Conservation (phyloP, 2,329 filamentous ascomycete species). For the Cladophialophora immunda region DNA sequence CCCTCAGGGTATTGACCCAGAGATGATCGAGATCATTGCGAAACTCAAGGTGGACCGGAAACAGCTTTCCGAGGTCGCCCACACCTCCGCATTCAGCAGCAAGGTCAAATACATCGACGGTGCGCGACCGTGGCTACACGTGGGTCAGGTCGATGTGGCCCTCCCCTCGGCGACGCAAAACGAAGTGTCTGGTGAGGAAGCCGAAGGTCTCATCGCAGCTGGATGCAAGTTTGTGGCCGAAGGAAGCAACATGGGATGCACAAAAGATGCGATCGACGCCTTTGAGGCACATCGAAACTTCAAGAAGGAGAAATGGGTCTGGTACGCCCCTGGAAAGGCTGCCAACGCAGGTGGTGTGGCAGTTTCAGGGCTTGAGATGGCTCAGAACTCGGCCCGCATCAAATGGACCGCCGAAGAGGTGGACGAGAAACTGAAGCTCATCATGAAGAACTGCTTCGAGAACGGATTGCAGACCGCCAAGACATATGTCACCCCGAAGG, state of each 20-base stretch:
- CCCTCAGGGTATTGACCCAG: slow-evolving; percentile 76
- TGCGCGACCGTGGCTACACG: slow-evolving; percentile 89
- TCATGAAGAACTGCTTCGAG: slow-evolving; percentile 94
- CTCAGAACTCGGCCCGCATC: slow-evolving; percentile 90
- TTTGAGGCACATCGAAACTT: slow-evolving; percentile 81
- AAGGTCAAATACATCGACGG: slow-evolving; percentile 88
- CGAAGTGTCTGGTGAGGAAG: slow-evolving; percentile 93
- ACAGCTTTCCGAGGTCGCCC: slow-evolving; percentile 76
- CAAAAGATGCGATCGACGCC: slow-evolving; percentile 89
- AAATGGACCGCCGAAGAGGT: slow-evolving; percentile 90
- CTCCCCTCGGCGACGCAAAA: slow-evolving; percentile 97
- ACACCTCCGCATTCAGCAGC: slow-evolving; percentile 62
- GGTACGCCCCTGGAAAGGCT: slow-evolving; percentile 97
- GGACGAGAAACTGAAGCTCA: slow-evolving; percentile 85
- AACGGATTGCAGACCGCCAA: slow-evolving; percentile 88
- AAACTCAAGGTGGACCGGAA: slow-evolving; percentile 86
- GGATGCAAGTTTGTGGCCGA: slow-evolving; percentile 90
- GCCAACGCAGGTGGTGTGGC: slow-evolving; percentile 98
- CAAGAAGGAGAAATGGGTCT: slow-evolving; percentile 77
- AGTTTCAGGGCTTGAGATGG: slow-evolving; percentile 98
- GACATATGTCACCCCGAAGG: slow-evolving; percentile 80
- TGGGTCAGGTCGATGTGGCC: slow-evolving; percentile 87
- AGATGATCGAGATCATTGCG: slow-evolving; percentile 81
- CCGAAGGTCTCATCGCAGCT: slow-evolving; percentile 76
- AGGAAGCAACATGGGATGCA: slow-evolving; percentile 99